Base-by-base conservation (phyloP, 1,139 yeast genomes). In the Protomyces lactucae-debilis region DNA sequence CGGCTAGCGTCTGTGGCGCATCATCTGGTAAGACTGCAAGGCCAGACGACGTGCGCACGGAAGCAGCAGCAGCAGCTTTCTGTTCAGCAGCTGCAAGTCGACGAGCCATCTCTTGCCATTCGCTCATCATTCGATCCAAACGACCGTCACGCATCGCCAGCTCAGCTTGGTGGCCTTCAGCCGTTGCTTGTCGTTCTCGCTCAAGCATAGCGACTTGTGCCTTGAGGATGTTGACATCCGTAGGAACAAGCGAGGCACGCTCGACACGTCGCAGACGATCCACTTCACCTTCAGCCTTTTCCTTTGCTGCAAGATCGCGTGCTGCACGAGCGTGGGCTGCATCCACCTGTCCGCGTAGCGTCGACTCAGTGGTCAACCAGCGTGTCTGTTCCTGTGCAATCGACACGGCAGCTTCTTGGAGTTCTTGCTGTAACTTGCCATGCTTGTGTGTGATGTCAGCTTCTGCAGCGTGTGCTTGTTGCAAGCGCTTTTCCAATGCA, bases 301-400 rank as follows among this genome's bases (percentile, higher is more conserved):
- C n/a, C 18, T 40, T 18, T 23, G 21, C 16, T 23, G 25, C 43
- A 18, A 16, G 12, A 32, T 18, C 23, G 25, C 25, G 35, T 21
- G 21, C 25, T 21, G 48, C 48, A 28, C 32, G 36, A 25, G 32
- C 32, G n/a, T 35, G 14, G 21, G 53, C 63, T 18, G 40, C 53
- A 4, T 21, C 35, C 28, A 51, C 45, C 52, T 59, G 43, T 40
- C 36, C n/a, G 28, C 28, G 45, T 28, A 43, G 23, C 12, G 21
- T 21, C 1, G 48, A 4, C 6, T 43, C 57, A 8, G 52, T 25
- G 6, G 53, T 52, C 25, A 25, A 45, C 64, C 64, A 60, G 10
- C 64, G 46, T 51, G 55, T 48, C 28, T 60, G 64, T 36, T 60
- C 64, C 9, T 60, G 59, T 10, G 60, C 64, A 32, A 60, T 60